phyloP scores from a whole-genome alignment of 2,329 filamentous ascomycete genomes.

The Penicillium crustosum region DNA sequence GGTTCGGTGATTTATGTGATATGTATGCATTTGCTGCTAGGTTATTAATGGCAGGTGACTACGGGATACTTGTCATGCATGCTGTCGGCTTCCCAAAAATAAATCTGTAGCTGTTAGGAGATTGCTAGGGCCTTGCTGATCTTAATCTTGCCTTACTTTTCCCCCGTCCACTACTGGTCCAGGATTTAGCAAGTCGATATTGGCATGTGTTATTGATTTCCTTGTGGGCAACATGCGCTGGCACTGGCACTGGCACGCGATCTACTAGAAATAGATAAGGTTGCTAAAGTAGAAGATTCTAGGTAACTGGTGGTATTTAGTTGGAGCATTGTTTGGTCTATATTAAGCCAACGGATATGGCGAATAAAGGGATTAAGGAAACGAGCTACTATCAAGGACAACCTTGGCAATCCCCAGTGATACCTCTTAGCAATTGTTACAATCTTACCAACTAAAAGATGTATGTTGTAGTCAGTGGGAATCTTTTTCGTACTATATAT shows the following conservation, averaged over 20 bases:
- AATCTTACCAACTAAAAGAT: not conserved
- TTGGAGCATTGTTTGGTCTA: not conserved
- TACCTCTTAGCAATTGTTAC: not conserved
- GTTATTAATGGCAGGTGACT: not conserved
- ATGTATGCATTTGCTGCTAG: not conserved
- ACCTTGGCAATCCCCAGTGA: not conserved
- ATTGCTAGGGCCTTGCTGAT: not conserved
- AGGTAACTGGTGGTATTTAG: not conserved
- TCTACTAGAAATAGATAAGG: not conserved
- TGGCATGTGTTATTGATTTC: not conserved
- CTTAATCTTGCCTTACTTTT: constrained; percentile 1
- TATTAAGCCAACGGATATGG: not conserved
- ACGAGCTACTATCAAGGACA: not conserved
- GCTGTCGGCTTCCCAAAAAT: constrained; percentile 2
- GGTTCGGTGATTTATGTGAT: not conserved
- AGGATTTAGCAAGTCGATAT: not conserved
- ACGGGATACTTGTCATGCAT: not conserved
- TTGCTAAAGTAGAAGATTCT: too few relatives aligned
- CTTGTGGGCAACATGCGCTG: not conserved
- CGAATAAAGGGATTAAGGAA: not conserved
- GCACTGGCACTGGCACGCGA: not conserved
- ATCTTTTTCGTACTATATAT: not conserved
- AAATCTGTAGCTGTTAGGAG: not conserved
- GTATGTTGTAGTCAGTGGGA: not conserved
- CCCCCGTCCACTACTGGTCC: not conserved